A percentile compares a stretch with the other conserved stretches of the same genome.
phyloP scores from a whole-genome alignment of 805 yeast genomes.

The Debaryomyces tyrocola region DNA sequence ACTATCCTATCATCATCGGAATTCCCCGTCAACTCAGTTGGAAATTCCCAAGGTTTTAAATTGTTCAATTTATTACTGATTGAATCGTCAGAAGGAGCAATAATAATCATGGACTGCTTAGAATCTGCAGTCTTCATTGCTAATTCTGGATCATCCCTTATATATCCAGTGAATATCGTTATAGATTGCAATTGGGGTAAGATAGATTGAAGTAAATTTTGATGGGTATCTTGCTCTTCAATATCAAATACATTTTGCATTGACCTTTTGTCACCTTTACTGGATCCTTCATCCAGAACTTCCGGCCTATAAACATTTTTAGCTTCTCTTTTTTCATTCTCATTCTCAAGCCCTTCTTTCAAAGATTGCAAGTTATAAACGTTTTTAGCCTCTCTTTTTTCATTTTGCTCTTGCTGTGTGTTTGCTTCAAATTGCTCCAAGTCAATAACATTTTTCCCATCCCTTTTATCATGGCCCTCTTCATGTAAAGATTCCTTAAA shows the following conservation, averaged over 20 bases:
- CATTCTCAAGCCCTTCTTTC: background rate
- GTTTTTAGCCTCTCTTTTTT: constrained; percentile 17
- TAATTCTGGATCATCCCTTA: constrained; percentile 60
- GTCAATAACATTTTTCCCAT: constrained; percentile 12
- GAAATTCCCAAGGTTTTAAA: constrained; percentile 85
- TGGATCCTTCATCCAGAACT: constrained; percentile 6
- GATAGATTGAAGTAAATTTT: constrained; percentile 30
- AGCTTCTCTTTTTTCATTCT: constrained; percentile 13
- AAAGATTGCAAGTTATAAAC: constrained; percentile 6
- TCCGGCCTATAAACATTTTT: constrained; percentile 11
- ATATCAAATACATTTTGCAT: constrained; percentile 8
- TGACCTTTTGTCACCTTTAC: background rate
- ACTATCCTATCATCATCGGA: constrained; percentile 47
- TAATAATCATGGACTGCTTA: constrained; percentile 48
- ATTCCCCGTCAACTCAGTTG: constrained; percentile 44
- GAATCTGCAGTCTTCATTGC: constrained; percentile 48
- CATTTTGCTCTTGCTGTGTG: constrained; percentile 4
- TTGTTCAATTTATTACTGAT: constrained; percentile 38
- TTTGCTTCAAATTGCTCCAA: constrained; percentile 12
- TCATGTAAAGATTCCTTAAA: constrained; percentile 6
- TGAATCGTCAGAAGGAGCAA: constrained; percentile 73
- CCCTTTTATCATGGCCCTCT: constrained; percentile 6
- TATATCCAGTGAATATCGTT: constrained; percentile 65
- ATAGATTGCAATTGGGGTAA: constrained; percentile 41
- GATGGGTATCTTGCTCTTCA: constrained; percentile 12